Evolutionary conservation across 164 flowering plant genomes (phyloP).

Genomic region (Kingdonia uniflora): DNA sequence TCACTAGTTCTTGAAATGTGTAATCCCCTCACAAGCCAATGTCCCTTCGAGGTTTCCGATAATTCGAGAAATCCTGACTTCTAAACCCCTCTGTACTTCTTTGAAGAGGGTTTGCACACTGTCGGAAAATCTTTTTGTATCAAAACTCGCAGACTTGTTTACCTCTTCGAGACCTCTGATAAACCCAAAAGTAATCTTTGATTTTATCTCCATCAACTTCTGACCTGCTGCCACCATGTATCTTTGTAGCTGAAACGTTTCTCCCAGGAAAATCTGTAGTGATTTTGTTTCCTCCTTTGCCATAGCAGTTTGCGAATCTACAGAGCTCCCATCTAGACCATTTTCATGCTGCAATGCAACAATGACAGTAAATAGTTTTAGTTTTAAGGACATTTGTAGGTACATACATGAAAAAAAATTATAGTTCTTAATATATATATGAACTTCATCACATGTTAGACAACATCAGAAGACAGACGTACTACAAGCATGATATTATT

Average conservation of each 20-base stretch:
- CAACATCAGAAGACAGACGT: too few relatives aligned
- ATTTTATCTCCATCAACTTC: constrained; percentile 60
- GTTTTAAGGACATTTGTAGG: too few relatives aligned
- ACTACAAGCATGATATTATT: too few relatives aligned
- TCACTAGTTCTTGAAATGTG: constrained; percentile 20
- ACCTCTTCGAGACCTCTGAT: constrained; percentile 26
- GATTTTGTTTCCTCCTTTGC: constrained; percentile 37
- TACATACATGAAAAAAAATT: too few relatives aligned
- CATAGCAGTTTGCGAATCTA: constrained; percentile 18
- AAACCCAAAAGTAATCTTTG: constrained; percentile 47
- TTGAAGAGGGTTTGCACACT: constrained; percentile 38
- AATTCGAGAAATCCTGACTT: constrained; percentile 59
- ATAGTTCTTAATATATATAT: too few relatives aligned
- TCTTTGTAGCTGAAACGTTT: constrained; percentile 86
- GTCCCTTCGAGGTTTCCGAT: constrained; percentile 90
- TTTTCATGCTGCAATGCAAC: constrained; percentile 40
- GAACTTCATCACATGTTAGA: too few relatives aligned
- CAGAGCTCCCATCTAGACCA: constrained; percentile 16
- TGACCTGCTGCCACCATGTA: constrained; percentile 91
- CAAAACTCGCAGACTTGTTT: constrained; percentile 31
- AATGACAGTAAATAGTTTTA: background rate
- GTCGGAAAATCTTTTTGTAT: constrained; percentile 56
- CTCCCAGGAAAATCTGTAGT: constrained; percentile 63
- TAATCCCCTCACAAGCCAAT: constrained; percentile 68
- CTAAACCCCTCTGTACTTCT: constrained; percentile 85